Conservation (phyloP, 1,284 basidiomycete genomes). For the Coniferiporia sulphurascens region DNA sequence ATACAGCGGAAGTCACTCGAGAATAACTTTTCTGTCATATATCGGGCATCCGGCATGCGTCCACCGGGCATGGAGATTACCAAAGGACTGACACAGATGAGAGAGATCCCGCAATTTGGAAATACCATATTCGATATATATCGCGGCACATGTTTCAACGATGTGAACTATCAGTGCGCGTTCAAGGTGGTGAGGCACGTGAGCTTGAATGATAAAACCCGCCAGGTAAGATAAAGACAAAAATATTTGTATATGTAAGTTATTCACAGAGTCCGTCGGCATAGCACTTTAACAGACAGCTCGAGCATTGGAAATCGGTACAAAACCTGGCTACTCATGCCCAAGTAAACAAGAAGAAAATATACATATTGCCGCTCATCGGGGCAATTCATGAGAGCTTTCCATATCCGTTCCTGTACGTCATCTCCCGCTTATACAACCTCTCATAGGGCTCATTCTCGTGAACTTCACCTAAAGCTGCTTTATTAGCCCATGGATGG, state of each 20-base stretch:
- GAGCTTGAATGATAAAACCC: conserved; percentile 38
- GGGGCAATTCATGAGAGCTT: conserved; percentile 36
- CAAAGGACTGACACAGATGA: neutral
- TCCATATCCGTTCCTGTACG: neutral
- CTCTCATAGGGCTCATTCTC: neutral
- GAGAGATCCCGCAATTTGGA: neutral
- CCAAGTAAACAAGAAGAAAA: conserved; percentile 28
- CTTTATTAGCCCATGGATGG: conserved; percentile 51
- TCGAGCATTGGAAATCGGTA: conserved; percentile 47
- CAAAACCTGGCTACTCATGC: conserved; percentile 35
- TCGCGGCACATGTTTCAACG: conserved; percentile 46
- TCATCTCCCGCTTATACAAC: neutral
- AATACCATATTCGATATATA: conserved; percentile 38
- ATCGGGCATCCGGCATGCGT: neutral
- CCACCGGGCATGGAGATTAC: conserved; percentile 5
- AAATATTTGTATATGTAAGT: no score
- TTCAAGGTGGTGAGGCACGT: conserved; percentile 50
- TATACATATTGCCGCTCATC: conserved; percentile 48
- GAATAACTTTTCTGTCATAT: neutral
- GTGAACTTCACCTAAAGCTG: conserved; percentile 23
- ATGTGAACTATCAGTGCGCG: conserved; percentile 40
- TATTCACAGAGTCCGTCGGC: no score
- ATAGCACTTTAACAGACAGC: no score
- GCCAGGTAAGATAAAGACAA: no score
- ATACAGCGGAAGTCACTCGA: neutral